Percentiles rank a stretch among this genome's conserved stretches.
Conservation (phyloP, 352 stramenopile species). For the Pythium apleroticum region DNA sequence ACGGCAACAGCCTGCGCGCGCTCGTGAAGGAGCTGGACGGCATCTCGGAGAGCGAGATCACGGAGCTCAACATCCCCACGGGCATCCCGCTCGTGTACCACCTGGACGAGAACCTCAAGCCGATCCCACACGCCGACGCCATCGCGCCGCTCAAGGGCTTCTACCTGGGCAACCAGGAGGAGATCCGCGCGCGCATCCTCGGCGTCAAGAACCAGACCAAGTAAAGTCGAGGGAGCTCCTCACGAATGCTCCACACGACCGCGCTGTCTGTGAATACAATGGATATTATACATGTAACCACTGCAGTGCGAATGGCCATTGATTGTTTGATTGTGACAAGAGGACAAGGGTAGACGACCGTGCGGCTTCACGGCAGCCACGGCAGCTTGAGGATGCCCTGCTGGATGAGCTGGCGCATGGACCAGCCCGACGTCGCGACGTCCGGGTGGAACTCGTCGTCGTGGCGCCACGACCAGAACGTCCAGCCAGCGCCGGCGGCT, state of each 20-base stretch:
- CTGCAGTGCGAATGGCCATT: too few relatives aligned
- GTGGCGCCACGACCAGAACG: conserved; percentile 23
- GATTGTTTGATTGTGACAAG: too few relatives aligned
- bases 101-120: conserved; percentile 97
- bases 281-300: neutral
- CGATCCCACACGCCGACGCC: conserved; percentile 91
- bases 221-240: conserved; percentile 9
- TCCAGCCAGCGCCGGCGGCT: conserved; percentile 9
- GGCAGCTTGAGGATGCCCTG: neutral
- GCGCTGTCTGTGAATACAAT: neutral
- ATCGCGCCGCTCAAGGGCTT: conserved; percentile 82
- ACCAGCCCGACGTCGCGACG: neutral
- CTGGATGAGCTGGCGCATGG: neutral
- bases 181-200: conserved; percentile 96
- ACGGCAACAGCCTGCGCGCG: conserved; percentile 98
- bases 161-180: conserved; percentile 95
- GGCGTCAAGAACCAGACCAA: conserved; percentile 97
- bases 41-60: conserved; percentile 97
- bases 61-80: conserved; percentile 96
- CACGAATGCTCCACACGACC: neutral
- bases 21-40: conserved; percentile 99
- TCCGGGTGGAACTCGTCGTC: neutral
- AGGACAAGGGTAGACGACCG: too few relatives aligned
- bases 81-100: conserved; percentile 96
- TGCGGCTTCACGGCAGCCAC: neutral